phyloP scores from a whole-genome alignment of 2,329 filamentous ascomycete genomes.

The Scytalidium sp. region DNA sequence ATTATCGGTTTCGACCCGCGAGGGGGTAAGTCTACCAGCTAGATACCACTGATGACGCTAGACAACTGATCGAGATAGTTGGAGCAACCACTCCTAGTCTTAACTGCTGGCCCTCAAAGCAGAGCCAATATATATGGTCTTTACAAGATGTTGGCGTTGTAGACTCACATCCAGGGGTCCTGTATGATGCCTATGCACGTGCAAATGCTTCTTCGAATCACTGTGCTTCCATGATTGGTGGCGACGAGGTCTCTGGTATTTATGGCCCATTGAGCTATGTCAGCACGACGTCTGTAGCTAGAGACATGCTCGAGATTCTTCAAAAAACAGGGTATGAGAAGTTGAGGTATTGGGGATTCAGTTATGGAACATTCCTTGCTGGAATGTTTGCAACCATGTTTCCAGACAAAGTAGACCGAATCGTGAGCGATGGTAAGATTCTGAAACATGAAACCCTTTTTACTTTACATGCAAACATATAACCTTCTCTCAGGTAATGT shows the following conservation, averaged over 20 bases:
- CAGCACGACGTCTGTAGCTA: slow-evolving; percentile 26
- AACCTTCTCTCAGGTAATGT: slow-evolving; percentile 13
- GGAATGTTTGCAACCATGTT: slow-evolving; percentile 42
- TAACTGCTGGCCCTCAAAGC: slow-evolving; percentile 44
- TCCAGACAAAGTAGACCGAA: slow-evolving; percentile 36
- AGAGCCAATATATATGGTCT: slow-evolving; percentile 41
- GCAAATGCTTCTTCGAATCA: slow-evolving; percentile 39
- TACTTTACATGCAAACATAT: not conserved
- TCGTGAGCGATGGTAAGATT: slow-evolving; percentile 29
- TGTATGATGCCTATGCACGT: slow-evolving; percentile 45
- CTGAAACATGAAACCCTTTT: not conserved
- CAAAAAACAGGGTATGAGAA: slow-evolving; percentile 23
- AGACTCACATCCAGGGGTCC: slow-evolving; percentile 42
- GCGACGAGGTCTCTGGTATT: not conserved
- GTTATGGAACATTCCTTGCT: slow-evolving; percentile 44
- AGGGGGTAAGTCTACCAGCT: slow-evolving; percentile 33
- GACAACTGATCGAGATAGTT: slow-evolving; percentile 23
- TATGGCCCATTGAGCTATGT: slow-evolving; percentile 10
- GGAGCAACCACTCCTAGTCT: slow-evolving; percentile 44
- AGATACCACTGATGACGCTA: not conserved
- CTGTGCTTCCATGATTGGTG: slow-evolving; percentile 27
- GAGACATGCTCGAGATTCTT: slow-evolving; percentile 32
- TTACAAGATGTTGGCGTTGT: slow-evolving; percentile 41
- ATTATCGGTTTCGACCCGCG: slow-evolving; percentile 50
- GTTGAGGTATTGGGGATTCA: slow-evolving; percentile 48